Conservation (phyloP, 2,329 filamentous ascomycete species). For the Aspergillus transmontanensis region DNA sequence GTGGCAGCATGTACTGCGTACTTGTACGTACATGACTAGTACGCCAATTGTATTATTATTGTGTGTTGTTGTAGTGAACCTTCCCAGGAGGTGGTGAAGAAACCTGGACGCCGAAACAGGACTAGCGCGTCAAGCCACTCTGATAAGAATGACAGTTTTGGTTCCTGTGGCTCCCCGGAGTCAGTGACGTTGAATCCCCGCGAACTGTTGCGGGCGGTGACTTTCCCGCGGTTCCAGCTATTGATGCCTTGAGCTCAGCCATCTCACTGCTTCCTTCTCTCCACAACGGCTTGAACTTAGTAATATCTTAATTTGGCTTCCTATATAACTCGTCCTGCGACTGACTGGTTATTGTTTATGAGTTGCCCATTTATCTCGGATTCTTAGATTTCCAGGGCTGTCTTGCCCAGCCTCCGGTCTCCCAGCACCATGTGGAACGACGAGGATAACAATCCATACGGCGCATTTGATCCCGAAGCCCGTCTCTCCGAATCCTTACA, state of each 20-base stretch:
- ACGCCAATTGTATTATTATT: too few species aligned
- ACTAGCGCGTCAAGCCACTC: not conserved
- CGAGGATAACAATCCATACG: constrained; percentile 98
- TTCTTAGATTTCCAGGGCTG: constrained; percentile 17
- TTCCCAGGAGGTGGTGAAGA: not conserved
- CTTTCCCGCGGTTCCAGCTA: not conserved
- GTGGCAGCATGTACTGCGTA: too few species aligned
- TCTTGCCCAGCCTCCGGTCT: constrained; percentile 17
- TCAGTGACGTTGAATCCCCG: constrained; percentile 6
- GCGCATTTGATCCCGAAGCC: constrained; percentile 87
- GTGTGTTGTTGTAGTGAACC: too few species aligned
- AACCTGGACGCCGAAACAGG: not conserved
- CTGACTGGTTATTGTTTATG: not conserved
- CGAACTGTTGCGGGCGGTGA: constrained; percentile 1
- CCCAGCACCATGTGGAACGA: constrained; percentile 86
- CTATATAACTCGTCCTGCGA: not conserved
- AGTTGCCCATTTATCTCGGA: not conserved
- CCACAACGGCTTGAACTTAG: not conserved
- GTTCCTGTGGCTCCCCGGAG: not conserved
- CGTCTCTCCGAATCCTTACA: constrained; percentile 70
- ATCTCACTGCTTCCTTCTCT: not conserved
- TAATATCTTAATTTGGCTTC: not conserved
- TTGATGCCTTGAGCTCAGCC: constrained; percentile 2
- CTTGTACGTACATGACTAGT: too few species aligned
- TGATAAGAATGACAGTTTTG: not conserved